Evolutionary conservation across 768 basidiomycete genomes (phyloP), one percentile per base, ranked within the genome.

Genomic region (Rhizopogon salebrosus): DNA sequence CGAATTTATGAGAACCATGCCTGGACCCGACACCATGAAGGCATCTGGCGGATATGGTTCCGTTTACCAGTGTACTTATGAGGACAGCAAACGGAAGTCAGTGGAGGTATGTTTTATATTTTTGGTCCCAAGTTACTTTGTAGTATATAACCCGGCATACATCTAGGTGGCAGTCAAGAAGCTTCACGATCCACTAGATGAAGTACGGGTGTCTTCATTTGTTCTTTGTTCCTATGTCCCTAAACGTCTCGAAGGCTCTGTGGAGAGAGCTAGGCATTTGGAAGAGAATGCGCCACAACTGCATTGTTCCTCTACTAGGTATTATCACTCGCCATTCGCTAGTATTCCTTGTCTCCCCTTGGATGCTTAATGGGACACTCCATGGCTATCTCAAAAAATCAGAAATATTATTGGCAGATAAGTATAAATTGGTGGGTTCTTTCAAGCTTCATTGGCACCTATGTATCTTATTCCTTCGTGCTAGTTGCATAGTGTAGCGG

Each of bases 261-360:
- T 18, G 42, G 26, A 43, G 52, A 37, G 50, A 43, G 22, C 29
- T 35, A 36, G 26, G 36, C 36, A 27, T 51, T 24, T 51, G 50
- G 50, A 46, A 35, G 39, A 48, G 46, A 22, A 20, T 38, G 22
- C 45, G 52, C n/a, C 36, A 53, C 13, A 8, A 53, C 24, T 31
- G 22, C 20, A 38, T 53, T n/a, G 34, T 49, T 49, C 48, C 23
- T n/a, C 26, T 53, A 16, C 26, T 38, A 6, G 46, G 46, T 10
- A 48, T 23, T 39, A 29, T 46, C 20, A 49, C 36, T 2, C 16
- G 49, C 24, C 4, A 41, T 24, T 26, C 41, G n/a, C 24, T 16
- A 2, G 41, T 43, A 6, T 43, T 26, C n/a, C 4, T 27, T 3
- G 42, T 43, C n/a, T 43, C 42, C n/a, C 26, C 11, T 13, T 43